phyloP scores from a whole-genome alignment of 2,329 filamentous ascomycete species.

The Colletotrichum graminicola region DNA sequence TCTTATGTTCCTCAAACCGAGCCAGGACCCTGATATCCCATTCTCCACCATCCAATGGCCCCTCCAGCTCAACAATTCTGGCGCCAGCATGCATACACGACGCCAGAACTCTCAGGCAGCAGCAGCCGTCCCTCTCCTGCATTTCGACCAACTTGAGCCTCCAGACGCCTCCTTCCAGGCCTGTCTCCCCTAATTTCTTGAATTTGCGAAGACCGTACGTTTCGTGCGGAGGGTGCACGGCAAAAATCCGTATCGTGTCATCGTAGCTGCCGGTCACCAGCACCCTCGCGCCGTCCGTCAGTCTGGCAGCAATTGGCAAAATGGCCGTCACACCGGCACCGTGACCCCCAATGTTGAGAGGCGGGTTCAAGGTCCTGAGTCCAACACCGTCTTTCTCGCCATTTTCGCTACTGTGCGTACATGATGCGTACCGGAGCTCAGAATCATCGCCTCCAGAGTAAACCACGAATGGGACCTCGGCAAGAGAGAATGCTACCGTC shows the following conservation, averaged over 20 bases:
- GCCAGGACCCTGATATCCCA: slow-evolving; percentile 76
- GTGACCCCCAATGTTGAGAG: slow-evolving; percentile 60
- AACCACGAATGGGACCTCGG: slow-evolving; percentile 54
- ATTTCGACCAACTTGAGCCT: slow-evolving; percentile 74
- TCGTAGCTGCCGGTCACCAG: slow-evolving; percentile 93
- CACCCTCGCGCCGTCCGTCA: slow-evolving; percentile 62
- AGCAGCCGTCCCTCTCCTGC: slow-evolving; percentile 44
- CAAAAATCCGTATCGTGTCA: slow-evolving; percentile 79
- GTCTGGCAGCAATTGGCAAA: slow-evolving; percentile 70
- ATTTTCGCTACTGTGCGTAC: slow-evolving; percentile 40
- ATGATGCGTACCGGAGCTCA: slow-evolving; percentile 63
- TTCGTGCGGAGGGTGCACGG: slow-evolving; percentile 57
- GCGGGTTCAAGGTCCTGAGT: slow-evolving; percentile 40
- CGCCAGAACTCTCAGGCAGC: slow-evolving; percentile 70
- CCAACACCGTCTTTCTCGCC: slow-evolving; percentile 11
- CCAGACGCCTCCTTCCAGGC: slow-evolving; percentile 89
- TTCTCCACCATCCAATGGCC: slow-evolving; percentile 49
- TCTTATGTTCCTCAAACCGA: slow-evolving; percentile 86
- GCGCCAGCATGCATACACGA: slow-evolving; percentile 95
- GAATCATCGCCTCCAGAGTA: slow-evolving; percentile 85
- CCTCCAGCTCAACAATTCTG: slow-evolving; percentile 68
- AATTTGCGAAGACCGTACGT: slow-evolving; percentile 57
- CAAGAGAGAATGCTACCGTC: slow-evolving; percentile 73
- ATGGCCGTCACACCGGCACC: slow-evolving; percentile 91
- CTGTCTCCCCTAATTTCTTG: slow-evolving; percentile 70